Evolutionary conservation across 371 early-diverging fungal genomes (phyloP).

Genomic region (Mucor lusitanicus): DNA sequence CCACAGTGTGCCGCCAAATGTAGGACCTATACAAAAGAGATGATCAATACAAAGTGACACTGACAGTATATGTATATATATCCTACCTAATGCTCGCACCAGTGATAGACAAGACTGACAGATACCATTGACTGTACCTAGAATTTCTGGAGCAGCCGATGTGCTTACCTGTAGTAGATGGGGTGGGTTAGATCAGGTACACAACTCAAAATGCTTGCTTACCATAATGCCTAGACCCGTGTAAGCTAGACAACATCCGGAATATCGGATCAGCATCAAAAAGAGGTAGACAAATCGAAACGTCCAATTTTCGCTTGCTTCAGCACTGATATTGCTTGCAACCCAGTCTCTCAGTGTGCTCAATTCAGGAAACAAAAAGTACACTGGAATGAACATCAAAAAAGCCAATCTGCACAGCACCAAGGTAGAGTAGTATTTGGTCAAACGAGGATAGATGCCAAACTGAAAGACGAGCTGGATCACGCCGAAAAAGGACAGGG

Average conservation of each 20-base stretch:
- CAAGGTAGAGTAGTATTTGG: constrained; percentile 39
- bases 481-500: constrained; percentile 49
- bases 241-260: constrained; percentile 56
- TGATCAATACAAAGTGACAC: neutral
- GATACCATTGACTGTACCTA: constrained; percentile 68
- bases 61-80: no score
- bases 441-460: constrained; percentile 53
- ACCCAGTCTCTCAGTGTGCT: constrained; percentile 27
- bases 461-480: constrained; percentile 56
- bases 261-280: constrained; percentile 45
- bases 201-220: constrained; percentile 1
- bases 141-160: constrained; percentile 52
- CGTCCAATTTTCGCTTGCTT: neutral
- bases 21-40: constrained; percentile 41
- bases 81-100: constrained; percentile 62
- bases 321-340: neutral
- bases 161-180: constrained; percentile 57
- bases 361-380: constrained; percentile 49
- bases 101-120: constrained; percentile 64
- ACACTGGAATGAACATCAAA: constrained; percentile 40
- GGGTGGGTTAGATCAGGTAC: neutral
- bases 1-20: constrained; percentile 66
- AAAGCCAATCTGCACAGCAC: constrained; percentile 39
- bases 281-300: constrained; percentile 38
- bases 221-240: constrained; percentile 68